These are phyloP conservation scores for Phytophthora sp. DNA, from an alignment of 352 stramenopile species.

Conservation along the genomic window DNA sequence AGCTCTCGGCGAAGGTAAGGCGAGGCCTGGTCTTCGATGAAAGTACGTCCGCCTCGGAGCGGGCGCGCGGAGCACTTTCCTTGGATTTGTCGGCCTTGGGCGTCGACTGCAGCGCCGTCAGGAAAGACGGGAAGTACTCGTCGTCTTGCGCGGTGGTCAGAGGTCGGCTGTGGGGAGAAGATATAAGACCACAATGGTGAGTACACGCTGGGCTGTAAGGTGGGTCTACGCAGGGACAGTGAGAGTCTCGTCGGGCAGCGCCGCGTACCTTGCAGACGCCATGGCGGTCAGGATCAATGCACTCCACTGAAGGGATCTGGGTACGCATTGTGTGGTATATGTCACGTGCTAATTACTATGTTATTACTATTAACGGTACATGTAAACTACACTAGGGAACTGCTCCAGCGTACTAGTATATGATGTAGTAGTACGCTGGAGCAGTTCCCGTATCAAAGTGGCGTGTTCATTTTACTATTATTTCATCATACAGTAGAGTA, in stretches of 20 bases:
- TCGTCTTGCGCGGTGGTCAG: slow-evolving; percentile 53
- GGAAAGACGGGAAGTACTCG: slow-evolving; percentile 78
- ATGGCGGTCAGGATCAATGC: slow-evolving; percentile 16
- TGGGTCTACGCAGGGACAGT: background rate
- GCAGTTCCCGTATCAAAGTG: too few relatives aligned
- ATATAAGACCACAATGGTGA: slow-evolving; percentile 1
- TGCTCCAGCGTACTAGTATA: too few relatives aligned
- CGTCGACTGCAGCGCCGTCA: slow-evolving; percentile 60
- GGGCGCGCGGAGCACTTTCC: slow-evolving; percentile 48
- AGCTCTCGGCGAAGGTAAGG: slow-evolving; percentile 70
- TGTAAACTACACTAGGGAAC: too few relatives aligned
- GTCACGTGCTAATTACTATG: background rate
- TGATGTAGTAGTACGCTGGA: too few relatives aligned
- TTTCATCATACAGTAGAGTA: too few relatives aligned
- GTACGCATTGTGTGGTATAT: background rate
- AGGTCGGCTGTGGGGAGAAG: slow-evolving; percentile 15
- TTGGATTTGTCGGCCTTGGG: slow-evolving; percentile 62
- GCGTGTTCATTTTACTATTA: too few relatives aligned
- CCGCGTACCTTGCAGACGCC: slow-evolving; percentile 28
- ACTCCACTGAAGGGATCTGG: slow-evolving; percentile 18
- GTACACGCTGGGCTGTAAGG: background rate
- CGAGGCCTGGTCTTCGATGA: slow-evolving; percentile 43
- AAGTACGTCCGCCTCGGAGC: slow-evolving; percentile 36
- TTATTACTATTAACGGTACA: too few relatives aligned
- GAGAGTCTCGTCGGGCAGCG: background rate